Conservation (phyloP, 768 basidiomycete genomes). For the Rhizopogon vinicolor region DNA sequence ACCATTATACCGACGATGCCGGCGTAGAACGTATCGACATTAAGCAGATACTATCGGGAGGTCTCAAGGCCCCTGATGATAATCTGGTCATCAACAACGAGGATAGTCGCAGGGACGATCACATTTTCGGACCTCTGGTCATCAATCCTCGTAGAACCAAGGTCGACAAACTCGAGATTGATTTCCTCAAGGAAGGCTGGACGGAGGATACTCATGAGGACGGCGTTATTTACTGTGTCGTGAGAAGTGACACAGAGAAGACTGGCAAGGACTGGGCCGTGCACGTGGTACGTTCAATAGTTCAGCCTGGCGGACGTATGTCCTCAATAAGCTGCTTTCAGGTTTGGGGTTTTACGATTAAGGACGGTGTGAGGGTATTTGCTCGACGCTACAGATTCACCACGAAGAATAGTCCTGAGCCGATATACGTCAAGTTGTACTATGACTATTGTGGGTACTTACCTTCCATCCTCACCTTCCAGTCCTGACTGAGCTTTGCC, state of each 20-base stretch:
- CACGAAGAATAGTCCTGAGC: conserved; percentile 10
- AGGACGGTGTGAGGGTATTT: conserved; percentile 50
- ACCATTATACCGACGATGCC: conserved; percentile 53
- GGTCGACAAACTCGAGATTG: conserved; percentile 37
- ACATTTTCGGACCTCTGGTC: conserved; percentile 50
- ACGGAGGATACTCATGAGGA: conserved; percentile 23
- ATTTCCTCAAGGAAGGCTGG: conserved; percentile 30
- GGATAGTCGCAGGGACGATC: conserved; percentile 42
- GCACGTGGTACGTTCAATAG: conserved; percentile 41
- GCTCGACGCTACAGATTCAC: conserved; percentile 53
- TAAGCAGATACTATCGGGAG: conserved; percentile 56
- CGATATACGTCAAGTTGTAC: background rate
- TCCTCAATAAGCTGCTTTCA: conserved; percentile 3
- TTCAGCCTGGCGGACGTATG: background rate
- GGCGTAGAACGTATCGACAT: conserved; percentile 60
- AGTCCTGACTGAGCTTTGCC: background rate
- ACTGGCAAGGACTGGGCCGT: conserved; percentile 53
- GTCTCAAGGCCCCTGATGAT: conserved; percentile 51
- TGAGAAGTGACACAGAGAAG: conserved; percentile 56
- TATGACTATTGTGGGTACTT: background rate
- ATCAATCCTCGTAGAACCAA: conserved; percentile 44
- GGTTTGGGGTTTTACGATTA: conserved; percentile 54
- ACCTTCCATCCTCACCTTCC: background rate
- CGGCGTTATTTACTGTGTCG: conserved; percentile 24
- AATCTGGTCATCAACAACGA: conserved; percentile 47